phyloP scores from a whole-genome alignment of 2,329 filamentous ascomycete genomes.

The Neofusicoccum laricinum region DNA sequence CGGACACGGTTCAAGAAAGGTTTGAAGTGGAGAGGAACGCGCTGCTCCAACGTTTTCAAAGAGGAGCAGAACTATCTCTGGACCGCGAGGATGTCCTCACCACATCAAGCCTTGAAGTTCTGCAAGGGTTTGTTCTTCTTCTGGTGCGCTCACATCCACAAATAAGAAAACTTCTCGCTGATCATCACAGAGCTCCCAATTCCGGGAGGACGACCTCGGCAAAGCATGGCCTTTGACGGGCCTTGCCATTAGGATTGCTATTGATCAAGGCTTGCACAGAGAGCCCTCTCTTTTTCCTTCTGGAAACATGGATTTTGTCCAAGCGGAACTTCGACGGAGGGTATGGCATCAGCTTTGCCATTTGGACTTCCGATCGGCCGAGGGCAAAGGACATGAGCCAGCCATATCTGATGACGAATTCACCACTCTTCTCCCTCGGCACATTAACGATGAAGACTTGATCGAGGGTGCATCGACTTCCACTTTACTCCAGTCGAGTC shows the following conservation, averaged over 20 bases:
- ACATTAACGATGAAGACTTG: conserved; percentile 38
- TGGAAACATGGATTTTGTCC: conserved; percentile 36
- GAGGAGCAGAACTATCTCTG: conserved; percentile 36
- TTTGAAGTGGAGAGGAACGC: conserved; percentile 32
- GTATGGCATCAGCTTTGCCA: conserved; percentile 38
- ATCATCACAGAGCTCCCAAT: conserved; percentile 28
- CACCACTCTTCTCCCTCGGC: conserved; percentile 34
- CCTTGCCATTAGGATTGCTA: conserved; percentile 33
- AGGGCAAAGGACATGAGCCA: conserved; percentile 38
- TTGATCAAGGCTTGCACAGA: conserved; percentile 37
- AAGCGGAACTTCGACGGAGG: conserved; percentile 35
- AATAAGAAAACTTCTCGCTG: too few relatives aligned
- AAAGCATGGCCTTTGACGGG: conserved; percentile 39
- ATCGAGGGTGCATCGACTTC: conserved; percentile 30
- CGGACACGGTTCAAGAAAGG: conserved; percentile 27
- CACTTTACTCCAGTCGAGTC: conserved; percentile 22
- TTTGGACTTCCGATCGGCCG: conserved; percentile 36
- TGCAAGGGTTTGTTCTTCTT: conserved; percentile 38
- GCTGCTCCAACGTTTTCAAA: conserved; percentile 29
- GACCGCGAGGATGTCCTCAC: conserved; percentile 36
- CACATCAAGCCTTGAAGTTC: conserved; percentile 34
- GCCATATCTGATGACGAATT: conserved; percentile 36
- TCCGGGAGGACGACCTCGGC: conserved; percentile 37
- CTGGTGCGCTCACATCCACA: conserved; percentile 17
- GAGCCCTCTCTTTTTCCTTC: conserved; percentile 37